Percentiles rank a stretch among this genome's conserved stretches.
Evolutionary conservation across 805 yeast species (phyloP).

Genomic region (Candida schatavii): DNA sequence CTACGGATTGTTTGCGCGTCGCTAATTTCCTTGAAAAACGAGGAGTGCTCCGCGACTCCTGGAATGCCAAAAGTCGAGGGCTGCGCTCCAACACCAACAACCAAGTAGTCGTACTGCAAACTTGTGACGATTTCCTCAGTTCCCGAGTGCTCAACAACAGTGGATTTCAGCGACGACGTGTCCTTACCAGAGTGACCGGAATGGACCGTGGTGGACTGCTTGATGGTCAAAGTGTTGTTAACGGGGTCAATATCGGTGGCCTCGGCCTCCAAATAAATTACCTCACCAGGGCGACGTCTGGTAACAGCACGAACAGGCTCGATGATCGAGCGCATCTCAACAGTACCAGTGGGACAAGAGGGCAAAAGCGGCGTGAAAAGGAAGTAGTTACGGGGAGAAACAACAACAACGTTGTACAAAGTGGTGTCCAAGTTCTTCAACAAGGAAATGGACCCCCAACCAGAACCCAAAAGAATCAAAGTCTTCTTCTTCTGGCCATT

Average conservation of each 20-base stretch:
- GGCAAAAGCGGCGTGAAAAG: constrained; percentile 95
- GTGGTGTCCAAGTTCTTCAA: constrained; percentile 83
- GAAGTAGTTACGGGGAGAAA: constrained; percentile 94
- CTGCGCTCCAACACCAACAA: constrained; percentile 92
- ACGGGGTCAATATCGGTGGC: constrained; percentile 80
- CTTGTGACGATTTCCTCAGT: constrained; percentile 45
- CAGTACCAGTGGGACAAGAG: constrained; percentile 91
- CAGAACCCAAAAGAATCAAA: constrained; percentile 81
- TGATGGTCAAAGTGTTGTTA: constrained; percentile 60
- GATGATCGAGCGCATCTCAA: constrained; percentile 84
- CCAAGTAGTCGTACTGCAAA: constrained; percentile 74
- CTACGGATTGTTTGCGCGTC: constrained; percentile 84
- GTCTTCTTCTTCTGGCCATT: constrained; percentile 66
- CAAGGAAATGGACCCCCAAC: constrained; percentile 92
- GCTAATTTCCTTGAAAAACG: constrained; percentile 84
- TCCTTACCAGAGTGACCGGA: constrained; percentile 54
- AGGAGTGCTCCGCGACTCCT: constrained; percentile 86
- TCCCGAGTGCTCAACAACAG: constrained; percentile 39
- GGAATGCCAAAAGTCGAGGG: constrained; percentile 94
- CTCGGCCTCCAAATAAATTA: constrained; percentile 83
- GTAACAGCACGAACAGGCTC: constrained; percentile 90
- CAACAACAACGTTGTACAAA: constrained; percentile 81
- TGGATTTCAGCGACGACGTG: constrained; percentile 41
- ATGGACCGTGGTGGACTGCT: constrained; percentile 55
- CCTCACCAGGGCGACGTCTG: constrained; percentile 75